Percentiles rank a stretch among this genome's conserved stretches.
Evolutionary conservation across 1,284 basidiomycete genomes (phyloP).

Genomic region (Trametes sp.): DNA sequence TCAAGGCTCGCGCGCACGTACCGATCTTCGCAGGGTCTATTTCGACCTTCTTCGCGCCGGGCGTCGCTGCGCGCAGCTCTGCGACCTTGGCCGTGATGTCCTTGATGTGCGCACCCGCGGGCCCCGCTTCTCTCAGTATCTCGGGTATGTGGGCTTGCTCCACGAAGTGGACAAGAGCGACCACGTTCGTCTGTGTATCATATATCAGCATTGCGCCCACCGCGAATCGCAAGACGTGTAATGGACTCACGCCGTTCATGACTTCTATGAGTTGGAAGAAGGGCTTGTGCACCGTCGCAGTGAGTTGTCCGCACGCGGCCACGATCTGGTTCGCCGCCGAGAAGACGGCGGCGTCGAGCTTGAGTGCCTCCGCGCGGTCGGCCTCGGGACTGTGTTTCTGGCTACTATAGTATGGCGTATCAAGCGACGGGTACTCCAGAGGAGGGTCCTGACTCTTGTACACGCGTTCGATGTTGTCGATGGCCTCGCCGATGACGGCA

Average conservation of each 20-base stretch:
- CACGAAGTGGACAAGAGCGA: slow-evolving; percentile 70
- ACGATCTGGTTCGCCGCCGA: slow-evolving; percentile 67
- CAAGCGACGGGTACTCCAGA: slow-evolving; percentile 68
- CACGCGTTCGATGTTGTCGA: slow-evolving; percentile 69
- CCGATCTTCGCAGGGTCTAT: slow-evolving; percentile 13
- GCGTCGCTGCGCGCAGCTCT: not conserved
- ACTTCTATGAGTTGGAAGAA: slow-evolving; percentile 72
- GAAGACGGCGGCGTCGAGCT: slow-evolving; percentile 60
- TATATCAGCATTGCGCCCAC: not conserved
- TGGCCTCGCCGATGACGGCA: slow-evolving; percentile 67
- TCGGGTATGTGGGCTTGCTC: slow-evolving; percentile 72
- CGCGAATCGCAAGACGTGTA: too few relatives aligned
- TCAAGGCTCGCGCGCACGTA: not conserved
- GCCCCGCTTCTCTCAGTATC: slow-evolving; percentile 69
- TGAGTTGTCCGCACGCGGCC: slow-evolving; percentile 70
- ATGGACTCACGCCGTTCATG: slow-evolving; percentile 58
- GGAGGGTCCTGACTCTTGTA: slow-evolving; percentile 45
- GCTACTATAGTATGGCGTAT: slow-evolving; percentile 53
- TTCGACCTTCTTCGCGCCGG: not conserved
- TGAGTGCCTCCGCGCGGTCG: slow-evolving; percentile 54
- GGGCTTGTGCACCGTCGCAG: slow-evolving; percentile 65
- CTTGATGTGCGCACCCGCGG: slow-evolving; percentile 61
- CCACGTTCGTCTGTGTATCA: slow-evolving; percentile 64
- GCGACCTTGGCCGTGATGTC: slow-evolving; percentile 51
- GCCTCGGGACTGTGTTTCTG: slow-evolving; percentile 33